Evolutionary conservation across 106 monocot species (phyloP).

Genomic region (Dioscorea zingiberensis): DNA sequence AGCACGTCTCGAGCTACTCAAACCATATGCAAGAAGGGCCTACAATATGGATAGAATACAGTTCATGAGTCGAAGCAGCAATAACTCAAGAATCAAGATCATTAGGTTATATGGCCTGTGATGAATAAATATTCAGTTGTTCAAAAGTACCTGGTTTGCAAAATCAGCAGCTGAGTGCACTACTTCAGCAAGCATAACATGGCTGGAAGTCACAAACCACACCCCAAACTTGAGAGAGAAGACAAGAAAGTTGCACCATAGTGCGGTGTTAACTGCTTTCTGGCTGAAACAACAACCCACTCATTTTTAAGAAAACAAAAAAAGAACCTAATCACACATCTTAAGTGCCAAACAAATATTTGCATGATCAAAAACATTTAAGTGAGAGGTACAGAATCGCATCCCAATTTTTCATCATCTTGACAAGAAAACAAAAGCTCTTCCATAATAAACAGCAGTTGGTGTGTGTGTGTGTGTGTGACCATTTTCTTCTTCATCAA

Average conservation of each 20-base stretch:
- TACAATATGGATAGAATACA: constrained; percentile 19
- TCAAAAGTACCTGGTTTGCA: constrained; percentile 81
- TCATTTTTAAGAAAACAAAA: no score
- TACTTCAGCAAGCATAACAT: constrained; percentile 98
- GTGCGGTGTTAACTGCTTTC: constrained; percentile 89
- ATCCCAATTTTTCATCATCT: no score
- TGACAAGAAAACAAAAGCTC: no score
- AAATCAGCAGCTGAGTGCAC: constrained; percentile 94
- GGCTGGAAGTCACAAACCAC: constrained; percentile 84
- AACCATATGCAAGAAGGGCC: constrained; percentile 97
- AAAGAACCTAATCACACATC: no score
- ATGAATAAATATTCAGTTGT: no score
- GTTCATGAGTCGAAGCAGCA: not conserved
- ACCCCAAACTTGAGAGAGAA: constrained; percentile 99
- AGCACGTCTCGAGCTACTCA: constrained; percentile 93
- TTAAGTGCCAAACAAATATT: no score
- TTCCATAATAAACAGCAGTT: no score
- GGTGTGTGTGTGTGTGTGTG: no score
- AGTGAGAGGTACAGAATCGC: no score
- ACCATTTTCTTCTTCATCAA: no score
- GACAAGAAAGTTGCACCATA: constrained; percentile 98
- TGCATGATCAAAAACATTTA: no score
- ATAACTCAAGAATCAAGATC: not conserved
- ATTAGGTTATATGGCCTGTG: not conserved
- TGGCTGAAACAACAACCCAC: constrained; percentile 51